Percentiles rank a stretch among this genome's conserved stretches.
phyloP scores from a whole-genome alignment of 208 protist genomes.

The Entamoeba dispar region DNA sequence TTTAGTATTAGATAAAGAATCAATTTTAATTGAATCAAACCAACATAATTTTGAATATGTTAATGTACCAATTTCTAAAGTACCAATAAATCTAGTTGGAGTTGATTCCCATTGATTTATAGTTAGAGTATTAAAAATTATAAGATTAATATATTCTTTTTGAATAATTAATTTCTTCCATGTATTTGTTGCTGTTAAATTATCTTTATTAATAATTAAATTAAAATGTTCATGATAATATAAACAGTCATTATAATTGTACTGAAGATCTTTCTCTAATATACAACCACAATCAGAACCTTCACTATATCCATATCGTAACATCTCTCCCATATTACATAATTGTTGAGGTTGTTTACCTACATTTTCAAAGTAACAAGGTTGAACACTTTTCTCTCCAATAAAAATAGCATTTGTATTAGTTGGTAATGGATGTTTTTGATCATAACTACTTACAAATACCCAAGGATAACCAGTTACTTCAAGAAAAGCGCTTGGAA shows the following conservation, averaged over 20 bases:
- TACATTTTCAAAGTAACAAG: background rate
- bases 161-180: background rate
- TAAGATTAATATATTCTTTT: background rate
- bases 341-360: background rate
- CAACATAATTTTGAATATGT: background rate
- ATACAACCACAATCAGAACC: background rate
- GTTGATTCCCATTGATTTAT: background rate
- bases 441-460: too few relatives aligned
- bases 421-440: too few relatives aligned
- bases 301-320: background rate
- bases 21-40: background rate
- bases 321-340: background rate
- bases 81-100: background rate
- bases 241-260: background rate
- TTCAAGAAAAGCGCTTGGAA: too few relatives aligned
- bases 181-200: background rate
- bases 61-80: background rate
- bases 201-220: background rate
- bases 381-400: background rate
- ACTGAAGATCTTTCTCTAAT: background rate
- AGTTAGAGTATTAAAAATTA: background rate
- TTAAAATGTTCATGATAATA: background rate
- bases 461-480: too few relatives aligned
- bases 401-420: background rate
- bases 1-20: too few relatives aligned